phyloP scores from a whole-genome alignment of 2,329 filamentous ascomycete genomes.

The Dothistroma septosporum region DNA sequence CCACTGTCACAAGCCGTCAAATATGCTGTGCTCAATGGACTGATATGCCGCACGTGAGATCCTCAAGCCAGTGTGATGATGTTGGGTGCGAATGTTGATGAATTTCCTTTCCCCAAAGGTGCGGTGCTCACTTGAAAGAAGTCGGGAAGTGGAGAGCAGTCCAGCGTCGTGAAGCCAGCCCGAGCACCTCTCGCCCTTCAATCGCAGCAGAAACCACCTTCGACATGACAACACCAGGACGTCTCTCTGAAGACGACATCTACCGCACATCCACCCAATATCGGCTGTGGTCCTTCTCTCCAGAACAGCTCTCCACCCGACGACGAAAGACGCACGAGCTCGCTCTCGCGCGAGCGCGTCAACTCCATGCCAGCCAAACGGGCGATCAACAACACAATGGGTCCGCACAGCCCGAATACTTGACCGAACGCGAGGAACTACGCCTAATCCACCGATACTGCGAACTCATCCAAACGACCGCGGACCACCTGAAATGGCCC shows the following conservation, averaged over 20 bases:
- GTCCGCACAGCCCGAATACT: slow-evolving; percentile 61
- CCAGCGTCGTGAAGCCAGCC: neutral
- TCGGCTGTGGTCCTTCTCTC: slow-evolving; percentile 86
- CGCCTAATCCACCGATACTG: slow-evolving; percentile 78
- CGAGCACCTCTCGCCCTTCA: neutral
- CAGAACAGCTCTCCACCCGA: slow-evolving; percentile 63
- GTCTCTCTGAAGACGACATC: slow-evolving; percentile 79
- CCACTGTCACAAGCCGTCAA: no score
- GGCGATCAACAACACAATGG: slow-evolving; percentile 41
- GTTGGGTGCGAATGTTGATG: neutral
- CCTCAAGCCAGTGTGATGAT: neutral
- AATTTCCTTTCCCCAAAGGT: neutral
- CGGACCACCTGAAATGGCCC: slow-evolving; percentile 58
- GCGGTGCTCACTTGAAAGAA: neutral
- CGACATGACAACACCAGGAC: slow-evolving; percentile 8
- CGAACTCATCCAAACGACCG: slow-evolving; percentile 45
- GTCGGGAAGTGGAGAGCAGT: slow-evolving; percentile 1
- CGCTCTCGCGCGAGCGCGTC: slow-evolving; percentile 64
- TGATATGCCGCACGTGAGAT: neutral
- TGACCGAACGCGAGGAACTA: slow-evolving; percentile 79
- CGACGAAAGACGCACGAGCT: slow-evolving; percentile 75
- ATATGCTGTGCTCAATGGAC: no score
- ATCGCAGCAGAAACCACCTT: slow-evolving; percentile 5
- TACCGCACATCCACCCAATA: slow-evolving; percentile 90
- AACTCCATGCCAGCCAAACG: slow-evolving; percentile 40